phyloP scores from a whole-genome alignment of 1,284 basidiomycete genomes.

The Heterobasidion occidentale region DNA sequence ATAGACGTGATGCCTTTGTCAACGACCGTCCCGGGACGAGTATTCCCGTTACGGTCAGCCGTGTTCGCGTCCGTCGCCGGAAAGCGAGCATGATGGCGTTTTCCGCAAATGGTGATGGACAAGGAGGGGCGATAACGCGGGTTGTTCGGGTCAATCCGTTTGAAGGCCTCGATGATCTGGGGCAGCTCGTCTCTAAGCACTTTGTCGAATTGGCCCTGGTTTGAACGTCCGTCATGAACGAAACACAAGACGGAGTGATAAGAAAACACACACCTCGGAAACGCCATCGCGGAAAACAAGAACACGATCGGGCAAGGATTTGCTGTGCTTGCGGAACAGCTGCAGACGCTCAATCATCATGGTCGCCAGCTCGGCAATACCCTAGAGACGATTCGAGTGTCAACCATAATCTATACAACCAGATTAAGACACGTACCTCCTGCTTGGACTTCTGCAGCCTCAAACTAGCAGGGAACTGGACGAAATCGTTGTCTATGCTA shows the following conservation, averaged over 20 bases:
- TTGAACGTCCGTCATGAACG: background rate
- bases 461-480: slow-evolving; percentile 64
- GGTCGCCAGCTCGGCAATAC: slow-evolving; percentile 52
- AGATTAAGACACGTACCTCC: slow-evolving; percentile 41
- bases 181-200: slow-evolving; percentile 52
- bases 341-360: slow-evolving; percentile 68
- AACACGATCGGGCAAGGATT: slow-evolving; percentile 50
- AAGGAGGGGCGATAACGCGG: slow-evolving; percentile 50
- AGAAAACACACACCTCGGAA: slow-evolving; percentile 45
- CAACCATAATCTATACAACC: background rate
- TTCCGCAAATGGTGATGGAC: slow-evolving; percentile 71
- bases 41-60: slow-evolving; percentile 61
- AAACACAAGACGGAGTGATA: background rate
- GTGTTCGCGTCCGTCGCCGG: slow-evolving; percentile 41
- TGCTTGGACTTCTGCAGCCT: slow-evolving; percentile 54
- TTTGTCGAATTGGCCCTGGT: slow-evolving; percentile 58
- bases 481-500: slow-evolving; percentile 55
- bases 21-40: slow-evolving; percentile 65
- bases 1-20: slow-evolving; percentile 67
- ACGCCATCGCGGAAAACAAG: slow-evolving; percentile 72
- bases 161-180: slow-evolving; percentile 49
- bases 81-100: slow-evolving; percentile 70
- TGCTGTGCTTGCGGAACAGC: slow-evolving; percentile 45
- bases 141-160: slow-evolving; percentile 36
- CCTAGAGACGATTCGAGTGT: slow-evolving; percentile 29